Evolutionary conservation across 768 basidiomycete genomes (phyloP).

Genomic region (Boletus bicolor): DNA sequence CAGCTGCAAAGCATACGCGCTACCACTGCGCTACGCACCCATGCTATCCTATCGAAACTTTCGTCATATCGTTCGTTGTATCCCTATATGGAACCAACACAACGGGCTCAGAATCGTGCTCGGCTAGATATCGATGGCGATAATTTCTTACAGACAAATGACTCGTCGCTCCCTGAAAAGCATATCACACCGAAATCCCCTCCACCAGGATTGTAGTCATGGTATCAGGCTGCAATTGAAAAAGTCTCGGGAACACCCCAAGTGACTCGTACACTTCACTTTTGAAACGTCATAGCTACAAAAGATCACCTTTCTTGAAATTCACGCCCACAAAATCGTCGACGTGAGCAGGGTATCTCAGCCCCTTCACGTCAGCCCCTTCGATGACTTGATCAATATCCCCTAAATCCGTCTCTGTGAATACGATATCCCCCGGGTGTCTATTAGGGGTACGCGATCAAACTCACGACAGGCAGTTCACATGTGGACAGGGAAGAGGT

Average conservation of each 20-base stretch:
- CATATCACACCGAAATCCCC: too few relatives aligned
- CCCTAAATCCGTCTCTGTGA: conserved; percentile 38
- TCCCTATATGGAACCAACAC: neutral
- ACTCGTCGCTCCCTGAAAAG: too few relatives aligned
- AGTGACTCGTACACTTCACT: neutral
- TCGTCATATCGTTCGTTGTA: neutral
- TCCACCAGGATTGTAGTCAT: too few relatives aligned
- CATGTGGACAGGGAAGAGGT: conserved; percentile 14
- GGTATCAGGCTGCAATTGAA: too few relatives aligned
- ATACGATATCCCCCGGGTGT: conserved; percentile 37
- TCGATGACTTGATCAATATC: conserved; percentile 40
- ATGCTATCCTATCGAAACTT: rapidly evolving
- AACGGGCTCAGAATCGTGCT: neutral
- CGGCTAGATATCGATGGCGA: too few relatives aligned
- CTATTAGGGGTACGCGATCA: conserved; percentile 7
- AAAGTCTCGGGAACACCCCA: too few relatives aligned
- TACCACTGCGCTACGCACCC: conserved; percentile 37
- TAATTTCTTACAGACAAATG: too few relatives aligned
- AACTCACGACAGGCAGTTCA: neutral
- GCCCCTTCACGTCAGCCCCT: conserved; percentile 38
- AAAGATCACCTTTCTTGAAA: neutral
- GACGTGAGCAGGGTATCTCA: conserved; percentile 31
- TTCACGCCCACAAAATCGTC: conserved; percentile 33
- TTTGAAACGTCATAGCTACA: neutral
- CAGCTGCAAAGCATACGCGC: conserved; percentile 42